Percentiles rank a stretch among this genome's conserved stretches.
Evolutionary conservation across 2,329 filamentous ascomycete species (phyloP).

Genomic region (Diaporthe ilicicola): DNA sequence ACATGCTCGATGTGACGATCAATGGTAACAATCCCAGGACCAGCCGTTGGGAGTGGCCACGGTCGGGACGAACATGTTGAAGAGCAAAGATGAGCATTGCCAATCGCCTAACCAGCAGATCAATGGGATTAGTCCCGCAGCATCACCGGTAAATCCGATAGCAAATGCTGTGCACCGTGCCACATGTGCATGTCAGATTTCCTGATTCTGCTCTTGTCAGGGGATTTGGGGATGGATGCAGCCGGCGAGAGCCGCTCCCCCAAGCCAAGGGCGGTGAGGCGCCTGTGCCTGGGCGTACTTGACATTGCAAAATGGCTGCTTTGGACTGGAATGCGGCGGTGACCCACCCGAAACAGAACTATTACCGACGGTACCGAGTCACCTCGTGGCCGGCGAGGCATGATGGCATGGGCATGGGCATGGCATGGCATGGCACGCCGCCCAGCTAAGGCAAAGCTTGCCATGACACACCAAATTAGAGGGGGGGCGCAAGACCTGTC

Average conservation of each 20-base stretch:
- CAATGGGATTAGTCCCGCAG: conserved; percentile 16
- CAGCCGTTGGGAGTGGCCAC: not conserved
- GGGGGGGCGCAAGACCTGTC: conserved; percentile 26
- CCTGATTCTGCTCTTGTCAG: conserved; percentile 17
- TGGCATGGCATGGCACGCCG: conserved; percentile 10
- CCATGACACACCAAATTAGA: conserved; percentile 26
- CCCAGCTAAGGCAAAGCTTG: conserved; percentile 14
- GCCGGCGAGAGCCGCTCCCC: not conserved
- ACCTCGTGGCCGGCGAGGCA: conserved; percentile 22
- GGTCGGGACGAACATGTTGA: not conserved
- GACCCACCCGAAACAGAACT: conserved; percentile 16
- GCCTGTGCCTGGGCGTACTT: not conserved
- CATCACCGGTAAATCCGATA: not conserved
- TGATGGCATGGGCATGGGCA: conserved; percentile 23
- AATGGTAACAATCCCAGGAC: conserved; percentile 2
- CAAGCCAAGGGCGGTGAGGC: conserved; percentile 22
- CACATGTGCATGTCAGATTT: conserved; percentile 26
- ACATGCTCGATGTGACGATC: conserved; percentile 15
- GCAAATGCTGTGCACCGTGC: conserved; percentile 23
- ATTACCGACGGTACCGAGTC: conserved; percentile 15
- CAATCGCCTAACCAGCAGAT: not conserved
- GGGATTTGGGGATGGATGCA: conserved; percentile 2
- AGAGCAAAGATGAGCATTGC: not conserved
- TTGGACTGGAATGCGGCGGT: conserved; percentile 23
- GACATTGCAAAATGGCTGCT: conserved; percentile 1